These are phyloP conservation scores for Hysterangium stoloniferum DNA, from an alignment of 768 basidiomycete genomes.

Conservation along the genomic window DNA sequence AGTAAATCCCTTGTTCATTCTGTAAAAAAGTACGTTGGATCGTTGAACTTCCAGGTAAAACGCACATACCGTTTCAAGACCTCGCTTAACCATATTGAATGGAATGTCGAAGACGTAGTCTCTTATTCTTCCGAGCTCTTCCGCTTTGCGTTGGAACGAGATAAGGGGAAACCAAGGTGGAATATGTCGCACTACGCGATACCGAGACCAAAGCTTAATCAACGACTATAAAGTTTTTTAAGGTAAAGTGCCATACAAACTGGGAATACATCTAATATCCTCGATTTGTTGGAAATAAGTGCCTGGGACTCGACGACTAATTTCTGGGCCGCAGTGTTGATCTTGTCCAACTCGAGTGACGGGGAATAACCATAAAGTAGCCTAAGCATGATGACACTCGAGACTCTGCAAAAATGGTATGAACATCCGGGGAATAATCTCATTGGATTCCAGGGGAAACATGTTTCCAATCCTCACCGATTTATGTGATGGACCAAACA, in stretches of 20 bases:
- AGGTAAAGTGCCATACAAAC: neutral
- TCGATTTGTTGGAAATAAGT: neutral
- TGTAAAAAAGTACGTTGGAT: neutral
- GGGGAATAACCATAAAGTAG: slow-evolving; percentile 1
- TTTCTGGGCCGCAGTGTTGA: neutral
- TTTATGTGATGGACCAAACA: neutral
- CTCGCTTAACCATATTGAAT: neutral
- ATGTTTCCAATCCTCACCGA: neutral
- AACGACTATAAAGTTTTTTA: neutral
- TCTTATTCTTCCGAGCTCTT: neutral
- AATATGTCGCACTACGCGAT: slow-evolving; percentile 12
- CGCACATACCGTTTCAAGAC: neutral
- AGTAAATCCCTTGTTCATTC: neutral
- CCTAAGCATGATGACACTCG: neutral
- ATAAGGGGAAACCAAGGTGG: slow-evolving; percentile 17
- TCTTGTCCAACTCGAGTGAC: neutral
- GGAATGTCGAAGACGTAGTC: neutral
- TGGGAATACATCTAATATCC: neutral
- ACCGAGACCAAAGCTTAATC: neutral
- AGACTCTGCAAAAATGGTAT: neutral
- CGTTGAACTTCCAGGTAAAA: neutral
- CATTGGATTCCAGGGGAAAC: too few species aligned
- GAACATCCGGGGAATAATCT: too few species aligned
- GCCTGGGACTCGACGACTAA: neutral
- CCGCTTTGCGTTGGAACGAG: slow-evolving; percentile 14